Evolutionary conservation across 805 yeast species (phyloP).

Genomic region (Yamadazyma olivae): DNA sequence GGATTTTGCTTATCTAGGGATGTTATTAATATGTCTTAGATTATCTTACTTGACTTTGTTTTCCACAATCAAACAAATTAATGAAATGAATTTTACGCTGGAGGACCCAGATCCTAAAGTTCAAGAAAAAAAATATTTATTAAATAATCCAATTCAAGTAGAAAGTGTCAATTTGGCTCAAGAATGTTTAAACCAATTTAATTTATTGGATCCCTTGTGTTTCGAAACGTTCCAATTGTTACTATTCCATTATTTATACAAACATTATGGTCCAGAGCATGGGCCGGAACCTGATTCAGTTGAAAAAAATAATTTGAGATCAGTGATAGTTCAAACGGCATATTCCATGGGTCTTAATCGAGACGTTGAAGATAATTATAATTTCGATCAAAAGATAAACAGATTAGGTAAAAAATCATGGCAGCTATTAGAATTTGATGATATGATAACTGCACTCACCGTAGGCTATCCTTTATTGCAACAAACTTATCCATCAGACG

Average conservation of each 20-base stretch:
- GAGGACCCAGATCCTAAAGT: slow-evolving; percentile 19
- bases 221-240: slow-evolving; percentile 42
- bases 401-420: neutral
- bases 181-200: slow-evolving; percentile 31
- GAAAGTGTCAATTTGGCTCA: slow-evolving; percentile 15
- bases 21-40: slow-evolving; percentile 38
- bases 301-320: slow-evolving; percentile 28
- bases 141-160: slow-evolving; percentile 26
- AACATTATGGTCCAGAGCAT: slow-evolving; percentile 6
- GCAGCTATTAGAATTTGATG: neutral
- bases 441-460: neutral
- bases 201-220: slow-evolving; percentile 14
- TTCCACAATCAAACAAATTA: slow-evolving; percentile 21
- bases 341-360: slow-evolving; percentile 50
- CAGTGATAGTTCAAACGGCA: slow-evolving; percentile 62
- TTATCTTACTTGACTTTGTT: slow-evolving; percentile 35
- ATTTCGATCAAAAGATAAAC: neutral
- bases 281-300: slow-evolving; percentile 2
- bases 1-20: slow-evolving; percentile 38
- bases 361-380: neutral
- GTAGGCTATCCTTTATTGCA: slow-evolving; percentile 4
- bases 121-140: slow-evolving; percentile 22
- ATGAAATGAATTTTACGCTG: slow-evolving; percentile 22
- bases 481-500: neutral
- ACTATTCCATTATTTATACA: slow-evolving; percentile 1